phyloP scores from a whole-genome alignment of 176 grass and related monocot species.

The Juncus effusus region DNA sequence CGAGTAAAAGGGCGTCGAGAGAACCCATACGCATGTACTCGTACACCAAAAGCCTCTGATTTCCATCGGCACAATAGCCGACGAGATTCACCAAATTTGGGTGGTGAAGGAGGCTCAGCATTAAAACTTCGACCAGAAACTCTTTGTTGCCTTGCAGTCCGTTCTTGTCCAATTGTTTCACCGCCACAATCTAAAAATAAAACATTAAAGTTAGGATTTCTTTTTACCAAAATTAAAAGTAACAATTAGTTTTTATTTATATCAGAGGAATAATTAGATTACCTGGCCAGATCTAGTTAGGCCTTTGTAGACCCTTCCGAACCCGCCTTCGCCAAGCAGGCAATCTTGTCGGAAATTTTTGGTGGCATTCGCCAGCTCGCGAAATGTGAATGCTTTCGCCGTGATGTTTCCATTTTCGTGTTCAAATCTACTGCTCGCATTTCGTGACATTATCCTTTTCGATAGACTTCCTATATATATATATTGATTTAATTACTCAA shows the following conservation, averaged over 20 bases:
- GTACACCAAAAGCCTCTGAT: slow-evolving; percentile 83
- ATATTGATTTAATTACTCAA: too few species aligned
- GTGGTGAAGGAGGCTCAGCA: slow-evolving; percentile 79
- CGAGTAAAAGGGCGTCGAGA: slow-evolving; percentile 66
- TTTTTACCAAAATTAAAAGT: neutral
- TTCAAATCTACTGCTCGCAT: slow-evolving; percentile 25
- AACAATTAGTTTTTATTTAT: too few species aligned
- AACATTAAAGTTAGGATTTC: neutral
- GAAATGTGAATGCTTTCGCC: slow-evolving; percentile 66
- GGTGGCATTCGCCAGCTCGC: slow-evolving; percentile 66
- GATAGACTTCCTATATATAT: neutral
- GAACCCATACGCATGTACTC: slow-evolving; percentile 86
- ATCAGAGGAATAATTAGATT: neutral
- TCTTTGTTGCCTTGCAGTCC: slow-evolving; percentile 73
- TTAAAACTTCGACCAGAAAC: slow-evolving; percentile 79
- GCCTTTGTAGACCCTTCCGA: slow-evolving; percentile 92
- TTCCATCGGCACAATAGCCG: slow-evolving; percentile 81
- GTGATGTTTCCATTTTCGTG: slow-evolving; percentile 37
- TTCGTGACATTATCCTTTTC: slow-evolving; percentile 23
- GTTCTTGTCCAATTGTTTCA: slow-evolving; percentile 82
- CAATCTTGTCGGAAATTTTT: slow-evolving; percentile 54
- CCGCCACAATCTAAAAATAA: slow-evolving; percentile 59
- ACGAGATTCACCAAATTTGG: slow-evolving; percentile 80
- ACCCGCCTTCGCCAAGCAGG: slow-evolving; percentile 78
- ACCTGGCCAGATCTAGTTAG: slow-evolving; percentile 61